These are phyloP conservation scores for Lonicera japonica DNA, from an alignment of 129 eudicot species.

Conservation along the genomic window DNA sequence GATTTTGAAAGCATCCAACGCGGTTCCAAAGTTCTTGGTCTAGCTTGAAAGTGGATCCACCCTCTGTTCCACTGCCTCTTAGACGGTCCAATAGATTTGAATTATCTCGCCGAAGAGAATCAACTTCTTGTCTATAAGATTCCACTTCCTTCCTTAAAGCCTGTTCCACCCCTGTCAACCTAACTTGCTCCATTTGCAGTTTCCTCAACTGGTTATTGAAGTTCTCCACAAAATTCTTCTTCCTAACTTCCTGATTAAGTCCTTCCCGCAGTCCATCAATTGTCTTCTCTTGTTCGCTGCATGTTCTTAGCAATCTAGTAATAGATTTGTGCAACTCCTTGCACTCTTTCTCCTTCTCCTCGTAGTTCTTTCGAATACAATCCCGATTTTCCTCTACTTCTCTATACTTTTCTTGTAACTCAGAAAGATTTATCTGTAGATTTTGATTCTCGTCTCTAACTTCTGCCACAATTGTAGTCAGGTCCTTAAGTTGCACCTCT, in stretches of 20 bases:
- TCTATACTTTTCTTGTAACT: constrained; percentile 47
- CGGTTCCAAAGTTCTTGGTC: constrained; percentile 69
- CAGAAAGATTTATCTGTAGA: constrained; percentile 37
- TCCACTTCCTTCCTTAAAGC: constrained; percentile 78
- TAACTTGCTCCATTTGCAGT: constrained; percentile 65
- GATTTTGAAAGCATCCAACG: constrained; percentile 55
- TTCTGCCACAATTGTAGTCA: constrained; percentile 47
- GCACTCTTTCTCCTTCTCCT: constrained; percentile 77
- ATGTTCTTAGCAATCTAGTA: constrained; percentile 60
- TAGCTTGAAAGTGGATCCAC: constrained; percentile 47
- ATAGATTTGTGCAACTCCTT: constrained; percentile 70
- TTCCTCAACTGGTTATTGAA: constrained; percentile 48
- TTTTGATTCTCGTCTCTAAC: constrained; percentile 42
- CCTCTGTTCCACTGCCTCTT: constrained; percentile 49
- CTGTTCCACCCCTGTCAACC: constrained; percentile 75
- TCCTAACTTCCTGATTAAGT: constrained; percentile 48
- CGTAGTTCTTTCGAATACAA: constrained; percentile 47
- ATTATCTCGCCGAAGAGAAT: constrained; percentile 82
- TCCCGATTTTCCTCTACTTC: constrained; percentile 64
- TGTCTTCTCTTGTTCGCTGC: constrained; percentile 83
- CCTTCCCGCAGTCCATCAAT: constrained; percentile 67
- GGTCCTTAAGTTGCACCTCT: constrained; percentile 53
- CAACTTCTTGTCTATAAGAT: constrained; percentile 58
- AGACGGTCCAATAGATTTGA: constrained; percentile 68
- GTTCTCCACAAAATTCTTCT: constrained; percentile 31